phyloP scores from a whole-genome alignment of 768 basidiomycete species.

The Trametes cingulata region DNA sequence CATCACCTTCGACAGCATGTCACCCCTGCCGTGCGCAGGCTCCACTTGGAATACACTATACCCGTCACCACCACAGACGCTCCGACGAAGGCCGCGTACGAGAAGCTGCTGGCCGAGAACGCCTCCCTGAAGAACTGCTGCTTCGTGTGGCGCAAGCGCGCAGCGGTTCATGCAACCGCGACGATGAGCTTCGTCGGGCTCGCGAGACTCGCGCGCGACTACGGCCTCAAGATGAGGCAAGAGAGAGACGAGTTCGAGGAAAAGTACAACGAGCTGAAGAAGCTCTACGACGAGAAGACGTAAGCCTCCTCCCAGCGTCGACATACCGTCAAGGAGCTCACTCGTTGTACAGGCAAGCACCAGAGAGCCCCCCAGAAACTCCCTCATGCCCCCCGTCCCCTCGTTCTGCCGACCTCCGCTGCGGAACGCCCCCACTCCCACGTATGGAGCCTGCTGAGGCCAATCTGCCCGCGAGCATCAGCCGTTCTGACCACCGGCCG shows the following conservation, averaged over 20 bases:
- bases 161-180: conserved; percentile 34
- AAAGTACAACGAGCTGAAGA: conserved; percentile 30
- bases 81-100: conserved; percentile 21
- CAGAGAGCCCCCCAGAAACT: conserved; percentile 6
- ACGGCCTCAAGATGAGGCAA: conserved; percentile 30
- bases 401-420: conserved; percentile 9
- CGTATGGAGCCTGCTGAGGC: conserved; percentile 13
- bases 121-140: conserved; percentile 30
- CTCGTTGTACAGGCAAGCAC: neutral
- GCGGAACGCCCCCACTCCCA: conserved; percentile 3
- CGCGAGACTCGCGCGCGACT: conserved; percentile 33
- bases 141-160: conserved; percentile 36
- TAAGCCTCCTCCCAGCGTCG: conserved; percentile 9
- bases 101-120: conserved; percentile 30
- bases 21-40: conserved; percentile 55
- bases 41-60: conserved; percentile 48
- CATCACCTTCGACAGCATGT: conserved; percentile 59
- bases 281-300: conserved; percentile 27
- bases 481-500: conserved; percentile 2
- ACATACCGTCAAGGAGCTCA: neutral
- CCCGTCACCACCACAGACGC: conserved; percentile 6
- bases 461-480: conserved; percentile 16
- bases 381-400: conserved; percentile 12
- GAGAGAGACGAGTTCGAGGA: conserved; percentile 31
- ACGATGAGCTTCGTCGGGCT: conserved; percentile 35